These are phyloP conservation scores for Sungouiozyma intestinalis DNA, from an alignment of 805 yeast genomes.

Conservation along the genomic window DNA sequence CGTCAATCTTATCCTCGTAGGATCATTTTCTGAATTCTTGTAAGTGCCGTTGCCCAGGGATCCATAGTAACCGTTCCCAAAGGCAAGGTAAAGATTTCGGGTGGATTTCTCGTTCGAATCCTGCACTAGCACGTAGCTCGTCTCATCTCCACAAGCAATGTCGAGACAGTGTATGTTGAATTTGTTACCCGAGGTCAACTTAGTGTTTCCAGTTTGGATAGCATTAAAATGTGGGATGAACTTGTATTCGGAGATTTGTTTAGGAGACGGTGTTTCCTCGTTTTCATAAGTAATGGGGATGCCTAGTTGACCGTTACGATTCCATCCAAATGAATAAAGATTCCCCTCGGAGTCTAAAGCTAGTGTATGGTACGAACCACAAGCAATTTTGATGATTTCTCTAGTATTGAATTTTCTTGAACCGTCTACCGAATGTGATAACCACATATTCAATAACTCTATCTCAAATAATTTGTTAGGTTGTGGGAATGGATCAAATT, in stretches of 20 bases:
- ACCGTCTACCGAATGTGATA: conserved; percentile 7
- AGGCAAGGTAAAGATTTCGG: conserved; percentile 38
- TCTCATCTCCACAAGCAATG: conserved; percentile 62
- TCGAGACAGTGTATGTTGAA: conserved; percentile 41
- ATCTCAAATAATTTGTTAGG: conserved; percentile 40
- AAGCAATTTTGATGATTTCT: conserved; percentile 46
- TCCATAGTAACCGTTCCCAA: conserved; percentile 82
- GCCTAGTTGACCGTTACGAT: conserved; percentile 78
- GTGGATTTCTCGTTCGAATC: conserved; percentile 19
- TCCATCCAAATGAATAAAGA: conserved; percentile 81
- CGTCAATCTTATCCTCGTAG: conserved; percentile 40
- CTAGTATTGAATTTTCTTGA: conserved; percentile 28
- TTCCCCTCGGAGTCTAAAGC: conserved; percentile 58
- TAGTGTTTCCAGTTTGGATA: conserved; percentile 15
- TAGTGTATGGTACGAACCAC: conserved; percentile 66
- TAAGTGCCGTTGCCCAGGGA: conserved; percentile 74
- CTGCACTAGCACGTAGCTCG: conserved; percentile 41
- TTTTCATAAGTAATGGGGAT: conserved; percentile 53
- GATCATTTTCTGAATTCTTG: conserved; percentile 62
- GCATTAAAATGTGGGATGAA: conserved; percentile 33
- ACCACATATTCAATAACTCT: conserved; percentile 22
- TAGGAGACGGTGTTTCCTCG: conserved; percentile 65
- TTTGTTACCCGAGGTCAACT: background rate
- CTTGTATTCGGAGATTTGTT: conserved; percentile 31
- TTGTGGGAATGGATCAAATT: conserved; percentile 45